Conservation (phyloP, 1,284 basidiomycete species). For the Boletus mariae region DNA sequence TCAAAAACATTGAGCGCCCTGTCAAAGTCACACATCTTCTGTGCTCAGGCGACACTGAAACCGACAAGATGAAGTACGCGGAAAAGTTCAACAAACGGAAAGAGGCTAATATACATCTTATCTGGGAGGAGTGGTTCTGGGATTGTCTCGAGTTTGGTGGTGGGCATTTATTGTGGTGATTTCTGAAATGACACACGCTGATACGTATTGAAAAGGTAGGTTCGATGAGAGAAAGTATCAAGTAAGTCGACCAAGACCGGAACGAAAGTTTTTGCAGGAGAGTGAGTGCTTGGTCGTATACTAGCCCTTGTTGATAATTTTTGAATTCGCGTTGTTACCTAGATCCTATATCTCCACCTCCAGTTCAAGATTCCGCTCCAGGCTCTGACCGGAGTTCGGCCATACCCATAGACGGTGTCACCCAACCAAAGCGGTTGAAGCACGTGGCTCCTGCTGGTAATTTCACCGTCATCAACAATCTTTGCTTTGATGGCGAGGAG, state of each 20-base stretch:
- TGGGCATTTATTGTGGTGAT: conserved; percentile 19
- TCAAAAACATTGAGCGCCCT: conserved; percentile 63
- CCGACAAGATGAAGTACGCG: conserved; percentile 69
- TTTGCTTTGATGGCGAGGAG: conserved; percentile 20
- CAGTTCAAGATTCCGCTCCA: conserved; percentile 16
- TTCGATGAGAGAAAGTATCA: conserved; percentile 56
- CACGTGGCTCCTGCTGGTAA: conserved; percentile 12
- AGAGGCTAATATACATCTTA: conserved; percentile 63
- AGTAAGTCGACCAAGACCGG: conserved; percentile 55
- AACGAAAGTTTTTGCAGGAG: conserved; percentile 39
- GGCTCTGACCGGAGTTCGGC: conserved; percentile 13
- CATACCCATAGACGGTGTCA: conserved; percentile 8
- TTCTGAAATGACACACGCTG: neutral
- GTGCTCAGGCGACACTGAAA: conserved; percentile 44
- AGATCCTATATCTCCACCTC: conserved; percentile 16
- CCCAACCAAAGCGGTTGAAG: conserved; percentile 4
- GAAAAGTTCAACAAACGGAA: conserved; percentile 62
- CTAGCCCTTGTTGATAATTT: neutral
- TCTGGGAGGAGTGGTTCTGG: conserved; percentile 89
- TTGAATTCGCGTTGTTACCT: conserved; percentile 6
- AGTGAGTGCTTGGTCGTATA: conserved; percentile 22
- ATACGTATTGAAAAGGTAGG: conserved; percentile 32
- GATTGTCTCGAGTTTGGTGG: conserved; percentile 71
- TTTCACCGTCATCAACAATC: conserved; percentile 24
- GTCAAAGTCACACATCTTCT: conserved; percentile 67